Evolutionary conservation across 2,329 filamentous ascomycete genomes (phyloP), one percentile per base, ranked within the genome.

Genomic region (Botrytis deweyae): DNA sequence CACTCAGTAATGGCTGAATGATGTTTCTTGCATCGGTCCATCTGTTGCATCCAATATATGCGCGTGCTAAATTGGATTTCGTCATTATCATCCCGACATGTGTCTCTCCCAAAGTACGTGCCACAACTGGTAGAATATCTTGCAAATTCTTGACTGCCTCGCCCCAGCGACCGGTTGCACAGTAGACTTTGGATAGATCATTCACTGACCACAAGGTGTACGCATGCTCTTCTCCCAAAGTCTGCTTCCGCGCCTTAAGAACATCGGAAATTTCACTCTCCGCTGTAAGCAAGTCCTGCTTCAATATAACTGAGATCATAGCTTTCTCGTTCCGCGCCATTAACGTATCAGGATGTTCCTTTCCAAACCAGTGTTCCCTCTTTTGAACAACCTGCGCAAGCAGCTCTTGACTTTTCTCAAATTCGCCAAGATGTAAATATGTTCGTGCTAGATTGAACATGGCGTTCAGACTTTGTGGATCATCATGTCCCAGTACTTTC

Each of bases 171-270:
- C 79, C 78, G 44, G 77, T 76, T 25, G 79, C 79, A 69, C 77
- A 78, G 64, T 80, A 76, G 38, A 81, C 74, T 68, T 81, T 82
- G 22, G 80, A 78, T 18, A 82, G 74, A 69, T 82, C 78, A 38
- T 80, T 79, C 58, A 83, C 77, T 29, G 81, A 78, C 77, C 77
- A 81, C 40, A 82, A 73, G 8, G 80, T 81, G 68, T 81, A 81
- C 22, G 81, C 79, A 76, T 83, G 81, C 72, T 82, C 81, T 55
- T 81, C 77, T 12, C 82, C n/a, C n/a, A 59, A 59, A 59, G 29
- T 33, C n/a, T 59, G 14, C n/a, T 29, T 59, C 16, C n/a, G 55
- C n/a, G 55, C 7, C 12, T 59, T 33, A 4, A 59, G 55, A 33
- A 59, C n/a, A 33, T 59, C 29, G 9, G 29, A 33, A 33, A 59